Evolutionary conservation across 768 basidiomycete species (phyloP).

Genomic region (Pleurotus tuber-regium): DNA sequence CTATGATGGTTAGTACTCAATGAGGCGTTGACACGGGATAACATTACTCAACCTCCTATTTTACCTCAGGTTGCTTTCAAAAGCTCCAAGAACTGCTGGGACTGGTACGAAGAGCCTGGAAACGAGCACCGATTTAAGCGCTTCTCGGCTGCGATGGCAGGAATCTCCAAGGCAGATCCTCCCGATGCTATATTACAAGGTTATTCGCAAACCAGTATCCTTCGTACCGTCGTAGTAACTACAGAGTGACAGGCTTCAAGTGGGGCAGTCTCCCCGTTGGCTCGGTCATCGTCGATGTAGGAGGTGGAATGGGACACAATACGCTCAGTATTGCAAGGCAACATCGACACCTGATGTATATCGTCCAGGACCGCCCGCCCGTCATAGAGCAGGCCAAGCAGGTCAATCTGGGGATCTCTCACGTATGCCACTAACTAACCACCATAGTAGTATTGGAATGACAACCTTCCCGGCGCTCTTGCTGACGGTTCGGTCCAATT

Average conservation of each 20-base stretch:
- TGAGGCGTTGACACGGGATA: not conserved
- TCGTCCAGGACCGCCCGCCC: slow-evolving; percentile 33
- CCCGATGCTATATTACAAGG: slow-evolving; percentile 20
- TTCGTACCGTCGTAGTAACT: not conserved
- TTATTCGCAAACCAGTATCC: not conserved
- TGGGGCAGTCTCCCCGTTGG: slow-evolving; percentile 16
- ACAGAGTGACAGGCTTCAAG: slow-evolving; percentile 18
- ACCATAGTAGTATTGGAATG: slow-evolving; percentile 22
- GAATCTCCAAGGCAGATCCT: slow-evolving; percentile 16
- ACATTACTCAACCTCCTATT: too few species aligned
- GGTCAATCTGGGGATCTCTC: slow-evolving; percentile 10
- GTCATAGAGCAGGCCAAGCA: slow-evolving; percentile 24
- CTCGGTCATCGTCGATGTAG: slow-evolving; percentile 30
- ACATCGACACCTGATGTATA: slow-evolving; percentile 21
- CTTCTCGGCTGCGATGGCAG: slow-evolving; percentile 27
- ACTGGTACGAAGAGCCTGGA: slow-evolving; percentile 29
- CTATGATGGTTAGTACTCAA: not conserved
- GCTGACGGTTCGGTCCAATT: slow-evolving; percentile 22
- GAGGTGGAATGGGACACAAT: slow-evolving; percentile 31
- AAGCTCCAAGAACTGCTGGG: slow-evolving; percentile 22
- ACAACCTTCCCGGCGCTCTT: slow-evolving; percentile 23
- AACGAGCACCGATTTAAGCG: slow-evolving; percentile 24
- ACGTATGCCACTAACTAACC: not conserved
- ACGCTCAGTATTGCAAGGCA: slow-evolving; percentile 26
- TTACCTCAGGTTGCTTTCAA: slow-evolving; percentile 25